Base-by-base conservation (phyloP, 2,329 filamentous ascomycete species). In the Aspergillus sp. region DNA sequence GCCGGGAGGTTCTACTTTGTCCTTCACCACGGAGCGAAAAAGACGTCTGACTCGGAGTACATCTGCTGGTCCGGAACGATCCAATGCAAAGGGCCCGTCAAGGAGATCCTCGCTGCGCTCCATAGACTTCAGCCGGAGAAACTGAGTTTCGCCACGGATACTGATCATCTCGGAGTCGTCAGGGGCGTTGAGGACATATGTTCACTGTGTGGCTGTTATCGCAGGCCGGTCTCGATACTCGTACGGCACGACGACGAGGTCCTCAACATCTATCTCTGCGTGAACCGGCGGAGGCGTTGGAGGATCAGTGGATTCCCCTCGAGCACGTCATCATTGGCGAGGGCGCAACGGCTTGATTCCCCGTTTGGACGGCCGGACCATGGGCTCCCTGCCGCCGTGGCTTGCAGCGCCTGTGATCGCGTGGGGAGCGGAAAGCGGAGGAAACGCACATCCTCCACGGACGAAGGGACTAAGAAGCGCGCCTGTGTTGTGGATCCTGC, bases 1-100 rank as follows among this genome's bases (percentile, higher is more conserved):
- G 32, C 53, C 13, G 57, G 55, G 31, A 41, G 54, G 21, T 60
- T 63, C 14, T 62, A 43, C 31, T 63, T 63, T 47, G 16, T 52
- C 1, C 45, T 21, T 16, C 46, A 40, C 36, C 7, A 32, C 6
- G 29, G 29, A 7, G 29, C 29, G 29, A 32, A 13, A 32, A 32
- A 32, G 29, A n/a, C 36, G 36, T 40, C 10, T n/a, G 36, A 11
- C 16, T 17, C 10, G 36, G 7, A 40, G n/a, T 40, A 13, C 16
- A 11, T 5, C 36, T 40, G 36, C 36, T 40, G 36, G 10, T 40
- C 36, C 10, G 49, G 60, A 4, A 43, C 23, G 4, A 47, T 63
- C 10, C 49, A 45, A 17, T 63, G 49, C 29, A 60, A 58, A 48
- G 59, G 61, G 2, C 47, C 41, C 14, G 52, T 52, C 42, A 34